phyloP scores from a whole-genome alignment of 1,284 basidiomycete genomes.

The Lentinula novae-zelandiae region DNA sequence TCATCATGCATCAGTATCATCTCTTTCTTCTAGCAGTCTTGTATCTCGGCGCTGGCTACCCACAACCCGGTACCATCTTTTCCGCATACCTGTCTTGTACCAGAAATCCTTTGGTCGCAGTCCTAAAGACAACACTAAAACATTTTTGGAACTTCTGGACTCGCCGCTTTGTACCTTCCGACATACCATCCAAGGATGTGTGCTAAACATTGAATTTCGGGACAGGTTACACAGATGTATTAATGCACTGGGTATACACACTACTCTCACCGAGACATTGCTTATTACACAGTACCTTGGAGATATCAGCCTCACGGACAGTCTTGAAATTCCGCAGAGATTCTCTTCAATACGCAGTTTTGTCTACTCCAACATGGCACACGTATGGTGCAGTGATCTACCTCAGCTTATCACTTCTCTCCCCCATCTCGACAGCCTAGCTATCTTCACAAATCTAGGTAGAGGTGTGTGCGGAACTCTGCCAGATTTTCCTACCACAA shows the following conservation, averaged over 20 bases:
- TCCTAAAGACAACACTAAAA: not conserved
- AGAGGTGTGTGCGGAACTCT: not conserved
- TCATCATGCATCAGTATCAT: not conserved
- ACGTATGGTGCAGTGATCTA: not conserved
- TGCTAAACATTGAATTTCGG: not conserved
- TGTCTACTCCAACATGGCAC: not conserved
- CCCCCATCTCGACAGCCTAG: not conserved
- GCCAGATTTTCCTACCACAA: not conserved
- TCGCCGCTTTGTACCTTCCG: conserved; percentile 2
- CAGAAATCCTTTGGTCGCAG: not conserved
- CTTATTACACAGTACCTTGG: not conserved
- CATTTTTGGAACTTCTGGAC: not conserved
- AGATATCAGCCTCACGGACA: not conserved
- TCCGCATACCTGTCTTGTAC: conserved; percentile 3
- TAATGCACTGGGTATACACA: not conserved
- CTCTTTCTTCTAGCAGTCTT: conserved; percentile 2
- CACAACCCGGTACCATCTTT: conserved; percentile 4
- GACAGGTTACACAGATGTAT: not conserved
- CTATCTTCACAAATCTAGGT: conserved; percentile 1
- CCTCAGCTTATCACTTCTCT: conserved; percentile 2
- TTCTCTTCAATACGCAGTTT: not conserved
- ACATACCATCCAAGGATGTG: conserved; percentile 3
- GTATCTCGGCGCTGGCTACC: conserved; percentile 3
- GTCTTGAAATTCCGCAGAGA: conserved; percentile 1
- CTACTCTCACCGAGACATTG: not conserved